A percentile compares a stretch with the other conserved stretches of the same genome.
These are phyloP conservation scores for Fonsecaea monophora DNA, from an alignment of 2,329 filamentous ascomycete genomes.

Conservation along the genomic window DNA sequence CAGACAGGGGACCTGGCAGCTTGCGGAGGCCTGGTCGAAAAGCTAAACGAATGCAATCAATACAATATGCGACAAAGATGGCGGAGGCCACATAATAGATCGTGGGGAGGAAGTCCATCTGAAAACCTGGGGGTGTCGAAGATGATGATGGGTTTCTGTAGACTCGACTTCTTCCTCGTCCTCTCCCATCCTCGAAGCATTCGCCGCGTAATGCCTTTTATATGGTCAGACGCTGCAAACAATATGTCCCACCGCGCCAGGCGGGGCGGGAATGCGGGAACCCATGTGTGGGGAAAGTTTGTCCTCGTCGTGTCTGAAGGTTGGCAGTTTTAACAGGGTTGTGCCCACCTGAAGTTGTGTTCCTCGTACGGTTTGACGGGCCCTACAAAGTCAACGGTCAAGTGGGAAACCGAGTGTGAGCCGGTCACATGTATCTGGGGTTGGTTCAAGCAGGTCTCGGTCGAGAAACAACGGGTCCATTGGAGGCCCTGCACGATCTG, in stretches of 20 bases:
- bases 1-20: constrained; percentile 70
- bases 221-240: neutral
- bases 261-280: constrained; percentile 2
- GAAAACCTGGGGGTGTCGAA: neutral
- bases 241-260: neutral
- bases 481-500: neutral
- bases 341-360: no score
- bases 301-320: neutral
- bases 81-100: neutral
- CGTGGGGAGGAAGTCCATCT: neutral
- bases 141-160: neutral
- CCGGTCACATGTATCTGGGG: neutral
- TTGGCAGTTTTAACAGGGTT: no score
- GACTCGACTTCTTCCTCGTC: neutral
- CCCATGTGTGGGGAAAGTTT: neutral
- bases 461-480: neutral
- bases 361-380: no score
- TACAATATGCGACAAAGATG: neutral
- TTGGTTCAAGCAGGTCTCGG: neutral
- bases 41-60: constrained; percentile 4
- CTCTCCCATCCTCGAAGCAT: neutral
- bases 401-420: neutral
- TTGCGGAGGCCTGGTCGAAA: constrained; percentile 13
- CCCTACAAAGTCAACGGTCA: neutral
- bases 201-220: neutral